Percentiles rank a stretch among this genome's conserved stretches.
phyloP scores from a whole-genome alignment of 441 rosid genomes.

The Pelargonium cotyledonis region DNA sequence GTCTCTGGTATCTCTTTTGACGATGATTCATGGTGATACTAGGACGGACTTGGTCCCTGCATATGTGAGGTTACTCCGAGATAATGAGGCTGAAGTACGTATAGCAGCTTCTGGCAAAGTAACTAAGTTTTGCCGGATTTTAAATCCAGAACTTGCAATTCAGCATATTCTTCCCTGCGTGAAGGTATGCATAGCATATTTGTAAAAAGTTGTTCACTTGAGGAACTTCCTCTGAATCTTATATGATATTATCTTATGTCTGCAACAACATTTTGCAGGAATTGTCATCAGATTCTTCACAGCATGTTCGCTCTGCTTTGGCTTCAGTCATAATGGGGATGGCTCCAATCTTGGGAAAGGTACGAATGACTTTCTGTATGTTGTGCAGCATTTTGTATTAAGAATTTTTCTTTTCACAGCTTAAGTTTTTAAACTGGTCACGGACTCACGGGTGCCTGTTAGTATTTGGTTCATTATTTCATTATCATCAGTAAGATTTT shows the following conservation, averaged over 20 bases:
- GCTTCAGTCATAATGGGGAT: constrained; percentile 99
- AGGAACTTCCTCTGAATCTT: neutral
- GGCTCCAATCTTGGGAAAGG: constrained; percentile 97
- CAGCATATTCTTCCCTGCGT: constrained; percentile 85
- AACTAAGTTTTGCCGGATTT: constrained; percentile 74
- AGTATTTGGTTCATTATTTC: neutral
- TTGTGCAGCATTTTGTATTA: neutral
- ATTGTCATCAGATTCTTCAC: constrained; percentile 90
- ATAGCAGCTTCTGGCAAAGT: constrained; percentile 98
- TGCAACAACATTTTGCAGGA: constrained; percentile 40
- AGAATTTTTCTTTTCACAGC: neutral
- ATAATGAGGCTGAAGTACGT: constrained; percentile 97
- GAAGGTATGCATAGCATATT: constrained; percentile 45
- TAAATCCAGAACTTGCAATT: constrained; percentile 78
- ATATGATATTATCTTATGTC: neutral
- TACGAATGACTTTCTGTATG: constrained; percentile 17
- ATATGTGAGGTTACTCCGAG: constrained; percentile 81
- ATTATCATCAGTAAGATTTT: neutral
- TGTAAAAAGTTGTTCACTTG: neutral
- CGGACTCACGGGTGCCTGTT: neutral
- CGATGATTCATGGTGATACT: constrained; percentile 10
- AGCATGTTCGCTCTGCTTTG: constrained; percentile 94
- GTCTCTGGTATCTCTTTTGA: neutral
- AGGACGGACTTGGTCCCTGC: constrained; percentile 91
- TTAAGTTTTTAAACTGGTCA: neutral